These are phyloP conservation scores for Arthrobotrys entomopaga DNA, from an alignment of 2,329 filamentous ascomycete genomes.

Conservation along the genomic window DNA sequence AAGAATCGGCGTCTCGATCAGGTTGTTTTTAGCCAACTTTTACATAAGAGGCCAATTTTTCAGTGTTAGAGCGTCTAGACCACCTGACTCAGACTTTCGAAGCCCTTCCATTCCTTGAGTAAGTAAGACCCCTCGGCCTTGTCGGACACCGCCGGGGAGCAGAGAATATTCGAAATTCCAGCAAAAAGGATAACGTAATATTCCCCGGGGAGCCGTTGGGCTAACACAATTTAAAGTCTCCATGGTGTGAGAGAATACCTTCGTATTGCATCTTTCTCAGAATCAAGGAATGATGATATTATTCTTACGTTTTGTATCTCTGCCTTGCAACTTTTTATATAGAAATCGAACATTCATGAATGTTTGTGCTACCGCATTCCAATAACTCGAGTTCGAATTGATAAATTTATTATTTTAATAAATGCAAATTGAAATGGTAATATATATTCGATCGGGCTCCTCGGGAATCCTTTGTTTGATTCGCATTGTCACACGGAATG, in stretches of 20 bases:
- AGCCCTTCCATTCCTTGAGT: conserved; percentile 8
- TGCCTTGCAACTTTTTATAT: conserved; percentile 3
- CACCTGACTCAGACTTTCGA: conserved; percentile 35
- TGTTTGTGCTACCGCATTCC: no score
- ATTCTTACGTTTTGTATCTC: conserved; percentile 52
- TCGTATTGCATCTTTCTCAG: conserved; percentile 39
- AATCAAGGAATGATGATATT: conserved; percentile 45
- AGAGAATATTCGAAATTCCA: conserved; percentile 23
- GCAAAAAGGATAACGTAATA: conserved; percentile 42
- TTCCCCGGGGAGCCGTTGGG: conserved; percentile 40
- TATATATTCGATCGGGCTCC: no score
- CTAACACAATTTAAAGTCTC: conserved; percentile 8
- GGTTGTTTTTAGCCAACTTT: conserved; percentile 54
- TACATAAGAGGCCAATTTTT: conserved; percentile 40
- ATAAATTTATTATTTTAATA: not conserved
- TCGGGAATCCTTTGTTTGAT: no score
- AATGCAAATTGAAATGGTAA: not conserved
- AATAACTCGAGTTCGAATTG: no score
- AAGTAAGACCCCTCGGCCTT: conserved; percentile 16
- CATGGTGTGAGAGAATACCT: conserved; percentile 28
- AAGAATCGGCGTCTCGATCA: conserved; percentile 53
- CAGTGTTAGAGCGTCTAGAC: conserved; percentile 26
- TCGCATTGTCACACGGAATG: no score
- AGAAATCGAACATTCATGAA: not conserved
- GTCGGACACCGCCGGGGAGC: conserved; percentile 50